A percentile compares a stretch with the other conserved stretches of the same genome.
Evolutionary conservation across 2,329 filamentous ascomycete species (phyloP).

Genomic region (Paraconiothyrium sp.): DNA sequence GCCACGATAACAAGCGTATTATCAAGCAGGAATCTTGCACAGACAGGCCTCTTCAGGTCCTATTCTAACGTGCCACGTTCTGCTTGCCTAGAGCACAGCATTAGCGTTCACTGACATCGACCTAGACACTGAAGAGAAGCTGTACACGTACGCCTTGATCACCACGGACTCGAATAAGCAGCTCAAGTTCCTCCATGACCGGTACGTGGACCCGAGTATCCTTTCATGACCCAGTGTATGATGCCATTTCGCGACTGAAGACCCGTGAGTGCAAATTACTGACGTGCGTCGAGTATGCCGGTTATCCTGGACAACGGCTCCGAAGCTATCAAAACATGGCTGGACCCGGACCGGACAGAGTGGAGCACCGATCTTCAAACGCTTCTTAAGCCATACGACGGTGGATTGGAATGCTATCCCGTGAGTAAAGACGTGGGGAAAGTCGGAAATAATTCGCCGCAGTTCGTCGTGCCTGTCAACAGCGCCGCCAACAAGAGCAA

Average conservation of each 20-base stretch:
- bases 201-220: constrained; percentile 47
- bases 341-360: constrained; percentile 74
- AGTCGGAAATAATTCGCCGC: constrained; percentile 88
- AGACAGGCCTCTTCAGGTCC: constrained; percentile 28
- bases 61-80: constrained; percentile 29
- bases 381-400: constrained; percentile 80
- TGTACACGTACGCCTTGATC: constrained; percentile 92
- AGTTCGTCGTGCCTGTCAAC: constrained; percentile 82
- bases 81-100: constrained; percentile 25
- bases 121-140: constrained; percentile 69
- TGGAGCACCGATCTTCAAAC: constrained; percentile 84
- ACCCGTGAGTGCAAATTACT: not conserved
- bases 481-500: constrained; percentile 91
- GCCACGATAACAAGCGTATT: not conserved
- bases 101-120: constrained; percentile 34
- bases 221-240: constrained; percentile 4
- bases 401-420: constrained; percentile 83
- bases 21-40: constrained; percentile 16
- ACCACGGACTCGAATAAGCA: constrained; percentile 88
- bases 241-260: not conserved
- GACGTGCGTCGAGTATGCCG: constrained; percentile 70
- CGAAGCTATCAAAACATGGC: constrained; percentile 75
- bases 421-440: constrained; percentile 92
- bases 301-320: constrained; percentile 85
- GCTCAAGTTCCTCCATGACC: constrained; percentile 86